These are phyloP conservation scores for Fusarium subtropicale DNA, from an alignment of 2,329 filamentous ascomycete genomes.

Conservation along the genomic window DNA sequence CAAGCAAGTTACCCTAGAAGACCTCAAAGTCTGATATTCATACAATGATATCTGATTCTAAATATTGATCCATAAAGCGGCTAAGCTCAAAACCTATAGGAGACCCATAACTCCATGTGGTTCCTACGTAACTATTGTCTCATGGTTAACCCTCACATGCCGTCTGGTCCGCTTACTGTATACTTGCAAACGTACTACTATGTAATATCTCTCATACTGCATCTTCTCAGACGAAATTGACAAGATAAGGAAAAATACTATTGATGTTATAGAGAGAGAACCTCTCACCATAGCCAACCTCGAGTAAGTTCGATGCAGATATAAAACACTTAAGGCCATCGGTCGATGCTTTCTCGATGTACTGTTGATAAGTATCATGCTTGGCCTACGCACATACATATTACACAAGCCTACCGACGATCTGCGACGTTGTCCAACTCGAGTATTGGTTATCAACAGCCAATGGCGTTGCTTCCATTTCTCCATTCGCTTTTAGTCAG, in stretches of 20 bases:
- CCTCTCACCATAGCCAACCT: not conserved
- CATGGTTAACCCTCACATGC: not conserved
- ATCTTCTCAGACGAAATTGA: not conserved
- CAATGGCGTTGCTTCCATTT: slow-evolving; percentile 17
- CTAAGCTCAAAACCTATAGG: not conserved
- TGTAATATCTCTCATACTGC: not conserved
- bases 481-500: slow-evolving; percentile 31
- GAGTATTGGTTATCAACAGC: not conserved
- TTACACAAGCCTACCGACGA: not conserved
- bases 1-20: not conserved
- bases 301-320: not conserved
- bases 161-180: not conserved
- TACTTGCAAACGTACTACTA: not conserved
- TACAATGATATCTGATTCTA: not conserved
- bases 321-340: not conserved
- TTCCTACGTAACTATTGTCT: not conserved
- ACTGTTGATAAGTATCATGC: not conserved
- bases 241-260: not conserved
- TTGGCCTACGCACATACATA: slow-evolving; percentile 4
- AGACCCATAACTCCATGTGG: not conserved
- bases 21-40: too few relatives aligned
- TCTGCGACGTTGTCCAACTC: not conserved
- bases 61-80: not conserved
- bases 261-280: not conserved
- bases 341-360: not conserved